Conservation (phyloP, 768 basidiomycete genomes). For the Royoungia palumana region DNA sequence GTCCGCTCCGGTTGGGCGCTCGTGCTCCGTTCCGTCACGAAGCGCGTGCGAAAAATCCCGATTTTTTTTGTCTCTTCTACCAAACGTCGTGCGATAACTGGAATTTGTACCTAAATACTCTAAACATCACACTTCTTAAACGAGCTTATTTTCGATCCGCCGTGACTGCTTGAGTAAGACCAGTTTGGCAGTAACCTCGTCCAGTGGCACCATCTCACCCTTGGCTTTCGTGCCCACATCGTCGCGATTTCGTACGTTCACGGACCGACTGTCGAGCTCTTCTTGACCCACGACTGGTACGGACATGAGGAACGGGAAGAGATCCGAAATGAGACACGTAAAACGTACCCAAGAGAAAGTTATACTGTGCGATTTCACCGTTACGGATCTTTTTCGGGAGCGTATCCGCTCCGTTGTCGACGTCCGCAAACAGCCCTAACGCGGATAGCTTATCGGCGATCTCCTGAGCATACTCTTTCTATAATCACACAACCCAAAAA, state of each 20-base stretch:
- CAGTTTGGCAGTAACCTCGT: constrained; percentile 67
- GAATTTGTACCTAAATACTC: constrained; percentile 9
- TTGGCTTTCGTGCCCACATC: constrained; percentile 84
- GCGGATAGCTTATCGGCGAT: constrained; percentile 65
- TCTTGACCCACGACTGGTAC: constrained; percentile 89
- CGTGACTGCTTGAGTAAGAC: constrained; percentile 62
- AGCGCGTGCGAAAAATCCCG: background rate
- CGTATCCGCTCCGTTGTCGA: constrained; percentile 89
- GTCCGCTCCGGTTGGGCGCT: no score
- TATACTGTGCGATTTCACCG: constrained; percentile 95
- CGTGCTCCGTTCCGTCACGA: constrained; percentile 1
- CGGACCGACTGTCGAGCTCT: constrained; percentile 80
- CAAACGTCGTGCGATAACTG: no score
- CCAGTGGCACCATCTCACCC: constrained; percentile 70
- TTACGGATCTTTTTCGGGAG: constrained; percentile 97
- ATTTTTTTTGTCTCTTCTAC: background rate
- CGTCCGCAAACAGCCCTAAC: constrained; percentile 82
- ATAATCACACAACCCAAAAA: constrained; percentile 11
- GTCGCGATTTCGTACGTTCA: constrained; percentile 95
- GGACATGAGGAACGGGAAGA: background rate
- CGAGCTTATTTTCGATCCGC: constrained; percentile 53
- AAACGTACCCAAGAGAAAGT: constrained; percentile 87
- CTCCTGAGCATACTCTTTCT: constrained; percentile 90
- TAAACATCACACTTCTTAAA: constrained; percentile 13
- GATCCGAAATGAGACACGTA: background rate